Conservation (phyloP, 768 basidiomycete species). For the Tylopilus felleus region DNA sequence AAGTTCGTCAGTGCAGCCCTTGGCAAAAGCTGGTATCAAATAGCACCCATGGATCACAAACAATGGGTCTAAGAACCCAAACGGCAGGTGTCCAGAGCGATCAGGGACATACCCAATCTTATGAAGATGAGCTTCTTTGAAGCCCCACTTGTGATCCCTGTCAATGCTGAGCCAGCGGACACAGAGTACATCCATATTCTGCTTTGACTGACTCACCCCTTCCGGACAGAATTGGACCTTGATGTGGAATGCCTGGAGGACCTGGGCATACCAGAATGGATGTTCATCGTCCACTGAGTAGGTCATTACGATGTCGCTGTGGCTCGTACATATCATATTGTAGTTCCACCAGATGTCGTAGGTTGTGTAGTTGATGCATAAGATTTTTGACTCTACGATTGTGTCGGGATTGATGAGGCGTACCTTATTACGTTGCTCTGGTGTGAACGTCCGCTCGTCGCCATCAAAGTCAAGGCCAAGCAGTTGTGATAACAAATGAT, state of each 20-base stretch:
- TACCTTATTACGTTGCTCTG: neutral
- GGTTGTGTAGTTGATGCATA: neutral
- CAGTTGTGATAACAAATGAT: neutral
- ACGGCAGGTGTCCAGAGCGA: neutral
- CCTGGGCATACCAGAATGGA: slow-evolving; percentile 13
- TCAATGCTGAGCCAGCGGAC: neutral
- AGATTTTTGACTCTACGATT: neutral
- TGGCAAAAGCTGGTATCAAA: neutral
- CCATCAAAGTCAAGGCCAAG: neutral
- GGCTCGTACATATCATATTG: neutral
- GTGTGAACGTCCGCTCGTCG: slow-evolving; percentile 9
- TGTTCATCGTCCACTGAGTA: slow-evolving; percentile 2
- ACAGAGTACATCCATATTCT: neutral
- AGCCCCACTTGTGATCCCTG: neutral
- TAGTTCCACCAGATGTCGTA: too few relatives aligned
- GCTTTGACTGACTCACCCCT: neutral
- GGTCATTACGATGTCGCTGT: slow-evolving; percentile 10
- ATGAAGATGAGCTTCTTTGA: neutral
- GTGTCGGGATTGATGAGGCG: neutral
- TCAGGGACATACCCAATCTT: neutral
- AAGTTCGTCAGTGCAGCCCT: neutral
- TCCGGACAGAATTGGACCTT: neutral
- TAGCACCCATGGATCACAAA: neutral
- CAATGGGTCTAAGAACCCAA: neutral
- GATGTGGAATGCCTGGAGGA: neutral